Percentiles rank a stretch among this genome's conserved stretches.
Conservation (phyloP, 371 early-diverging fungal genomes). For the Mucor plumbeus region DNA sequence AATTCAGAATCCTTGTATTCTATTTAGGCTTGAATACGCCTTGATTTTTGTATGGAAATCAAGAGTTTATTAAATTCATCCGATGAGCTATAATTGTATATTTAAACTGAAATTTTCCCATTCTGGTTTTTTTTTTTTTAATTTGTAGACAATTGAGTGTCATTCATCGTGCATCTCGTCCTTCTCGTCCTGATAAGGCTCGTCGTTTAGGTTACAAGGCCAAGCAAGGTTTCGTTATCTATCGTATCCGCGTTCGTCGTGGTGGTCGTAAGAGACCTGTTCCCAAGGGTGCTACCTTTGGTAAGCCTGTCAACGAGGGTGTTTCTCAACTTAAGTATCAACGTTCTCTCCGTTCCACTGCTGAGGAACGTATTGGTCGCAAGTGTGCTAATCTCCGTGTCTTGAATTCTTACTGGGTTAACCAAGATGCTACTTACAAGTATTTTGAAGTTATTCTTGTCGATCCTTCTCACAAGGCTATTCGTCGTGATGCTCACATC, state of each 20-base stretch:
- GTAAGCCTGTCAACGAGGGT: slow-evolving; percentile 98
- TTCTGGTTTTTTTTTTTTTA: slow-evolving; percentile 20
- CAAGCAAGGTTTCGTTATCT: slow-evolving; percentile 98
- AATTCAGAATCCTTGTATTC: slow-evolving; percentile 22
- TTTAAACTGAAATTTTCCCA: background rate
- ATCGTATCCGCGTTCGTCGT: slow-evolving; percentile 98
- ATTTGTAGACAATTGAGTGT: slow-evolving; percentile 87
- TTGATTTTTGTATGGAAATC: background rate
- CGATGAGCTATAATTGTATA: slow-evolving; percentile 20
- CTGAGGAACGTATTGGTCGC: slow-evolving; percentile 98
- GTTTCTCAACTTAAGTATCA: slow-evolving; percentile 97
- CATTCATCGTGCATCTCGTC: slow-evolving; percentile 97
- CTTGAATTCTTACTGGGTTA: slow-evolving; percentile 99
- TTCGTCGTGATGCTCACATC: slow-evolving; percentile 97
- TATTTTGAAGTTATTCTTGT: slow-evolving; percentile 99
- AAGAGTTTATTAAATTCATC: slow-evolving; percentile 46
- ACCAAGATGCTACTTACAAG: slow-evolving; percentile 98
- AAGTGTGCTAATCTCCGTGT: slow-evolving; percentile 96
- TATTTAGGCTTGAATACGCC: slow-evolving; percentile 31
- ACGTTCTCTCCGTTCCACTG: slow-evolving; percentile 90
- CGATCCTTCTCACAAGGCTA: slow-evolving; percentile 96
- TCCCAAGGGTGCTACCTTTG: slow-evolving; percentile 97
- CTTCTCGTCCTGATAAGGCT: slow-evolving; percentile 99
- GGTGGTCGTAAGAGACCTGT: slow-evolving; percentile 97
- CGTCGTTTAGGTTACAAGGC: slow-evolving; percentile 99